phyloP scores from a whole-genome alignment of 2,329 filamentous ascomycete species.

The Fusarium tricinctum region DNA sequence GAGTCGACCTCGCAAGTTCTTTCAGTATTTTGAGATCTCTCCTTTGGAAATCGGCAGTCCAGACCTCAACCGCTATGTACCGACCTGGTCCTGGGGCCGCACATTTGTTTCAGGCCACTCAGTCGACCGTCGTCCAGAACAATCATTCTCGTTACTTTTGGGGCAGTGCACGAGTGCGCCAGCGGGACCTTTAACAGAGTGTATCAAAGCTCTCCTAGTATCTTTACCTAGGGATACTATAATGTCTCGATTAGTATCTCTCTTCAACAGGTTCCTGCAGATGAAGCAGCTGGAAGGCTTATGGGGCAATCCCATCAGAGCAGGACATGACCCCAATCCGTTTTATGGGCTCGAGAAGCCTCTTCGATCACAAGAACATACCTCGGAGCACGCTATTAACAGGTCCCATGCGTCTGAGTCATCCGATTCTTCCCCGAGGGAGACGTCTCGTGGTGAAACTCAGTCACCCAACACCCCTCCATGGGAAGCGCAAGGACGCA shows the following conservation, averaged over 20 bases:
- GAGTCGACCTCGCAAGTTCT: neutral
- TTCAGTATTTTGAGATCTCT: constrained; percentile 47
- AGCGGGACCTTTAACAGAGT: constrained; percentile 34
- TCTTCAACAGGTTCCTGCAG: constrained; percentile 23
- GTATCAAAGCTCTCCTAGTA: constrained; percentile 38
- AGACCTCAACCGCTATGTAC: constrained; percentile 40
- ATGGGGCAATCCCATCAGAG: constrained; percentile 46
- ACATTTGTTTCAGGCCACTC: constrained; percentile 42
- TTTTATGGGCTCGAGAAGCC: constrained; percentile 42
- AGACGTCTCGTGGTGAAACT: fast-evolving
- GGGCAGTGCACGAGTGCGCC: constrained; percentile 46
- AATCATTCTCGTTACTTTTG: constrained; percentile 36
- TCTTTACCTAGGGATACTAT: constrained; percentile 36
- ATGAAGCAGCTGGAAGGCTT: constrained; percentile 38
- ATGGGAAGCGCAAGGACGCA: constrained; percentile 45
- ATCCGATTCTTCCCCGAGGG: fast-evolving
- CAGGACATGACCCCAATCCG: constrained; percentile 45
- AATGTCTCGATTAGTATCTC: constrained; percentile 25
- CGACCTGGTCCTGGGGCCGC: constrained; percentile 46
- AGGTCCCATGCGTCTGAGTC: neutral
- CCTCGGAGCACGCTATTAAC: neutral
- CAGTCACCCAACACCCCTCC: fast-evolving
- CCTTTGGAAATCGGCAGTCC: constrained; percentile 40
- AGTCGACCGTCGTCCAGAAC: constrained; percentile 37
- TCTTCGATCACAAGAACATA: neutral